Evolutionary conservation across 176 grass and related monocot species (phyloP).

Genomic region (Bromus sterilis): DNA sequence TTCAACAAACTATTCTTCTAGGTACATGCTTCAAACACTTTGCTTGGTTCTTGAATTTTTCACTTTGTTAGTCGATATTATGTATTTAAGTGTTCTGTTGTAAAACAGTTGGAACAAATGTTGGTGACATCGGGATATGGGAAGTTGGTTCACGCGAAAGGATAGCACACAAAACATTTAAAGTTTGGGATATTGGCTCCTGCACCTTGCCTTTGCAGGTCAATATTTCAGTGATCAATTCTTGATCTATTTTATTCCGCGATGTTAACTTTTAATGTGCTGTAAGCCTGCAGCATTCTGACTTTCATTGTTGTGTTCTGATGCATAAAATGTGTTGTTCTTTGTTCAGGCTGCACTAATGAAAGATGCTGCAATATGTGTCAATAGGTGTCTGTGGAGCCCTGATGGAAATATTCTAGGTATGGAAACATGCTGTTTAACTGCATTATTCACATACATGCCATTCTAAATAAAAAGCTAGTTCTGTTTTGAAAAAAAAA

Average conservation of each 20-base stretch:
- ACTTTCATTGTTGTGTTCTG: not conserved
- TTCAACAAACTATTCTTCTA: conserved; percentile 97
- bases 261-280: conserved; percentile 2
- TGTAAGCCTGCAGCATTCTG: not conserved
- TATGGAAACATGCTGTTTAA: conserved; percentile 21
- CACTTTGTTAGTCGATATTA: conserved; percentile 7
- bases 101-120: conserved; percentile 92
- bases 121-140: conserved; percentile 97
- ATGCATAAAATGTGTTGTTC: not conserved
- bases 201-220: conserved; percentile 91
- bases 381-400: conserved; percentile 98
- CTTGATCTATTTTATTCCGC: conserved; percentile 3
- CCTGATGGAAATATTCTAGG: conserved; percentile 93
- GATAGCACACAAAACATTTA: conserved; percentile 92
- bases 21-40: conserved; percentile 30
- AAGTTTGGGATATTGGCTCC: conserved; percentile 89
- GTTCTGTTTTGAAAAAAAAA: not conserved
- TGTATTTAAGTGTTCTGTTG: conserved; percentile 26
- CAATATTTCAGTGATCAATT: not conserved
- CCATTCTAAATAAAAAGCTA: too few species aligned
- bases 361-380: conserved; percentile 98
- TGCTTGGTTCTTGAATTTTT: conserved; percentile 1
- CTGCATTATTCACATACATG: not conserved
- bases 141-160: conserved; percentile 95
- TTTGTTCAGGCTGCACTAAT: conserved; percentile 70